Percentiles rank a stretch among this genome's conserved stretches.
These are phyloP conservation scores for Entomophthora muscae DNA, from an alignment of 371 early-diverging fungal species.

Conservation along the genomic window DNA sequence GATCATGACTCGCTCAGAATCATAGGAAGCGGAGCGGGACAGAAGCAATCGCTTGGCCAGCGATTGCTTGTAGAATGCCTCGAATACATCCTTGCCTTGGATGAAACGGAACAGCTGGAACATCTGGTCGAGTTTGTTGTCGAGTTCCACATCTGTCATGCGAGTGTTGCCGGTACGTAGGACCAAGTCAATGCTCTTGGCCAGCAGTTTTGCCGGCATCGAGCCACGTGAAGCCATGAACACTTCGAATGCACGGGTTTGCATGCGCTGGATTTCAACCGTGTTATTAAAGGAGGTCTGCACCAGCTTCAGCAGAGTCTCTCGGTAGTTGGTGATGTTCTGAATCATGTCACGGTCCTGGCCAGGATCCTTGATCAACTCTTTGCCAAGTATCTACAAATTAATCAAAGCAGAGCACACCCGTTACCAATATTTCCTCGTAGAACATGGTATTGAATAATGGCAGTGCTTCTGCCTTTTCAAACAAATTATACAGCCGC, in stretches of 20 bases:
- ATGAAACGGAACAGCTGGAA: conserved; percentile 64
- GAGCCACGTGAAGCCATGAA: conserved; percentile 70
- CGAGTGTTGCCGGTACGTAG: conserved; percentile 24
- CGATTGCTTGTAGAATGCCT: conserved; percentile 82
- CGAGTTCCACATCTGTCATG: conserved; percentile 40
- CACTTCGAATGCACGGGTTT: conserved; percentile 70
- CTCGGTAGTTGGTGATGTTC: conserved; percentile 44
- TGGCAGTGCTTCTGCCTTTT: background rate
- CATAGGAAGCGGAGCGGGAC: conserved; percentile 51
- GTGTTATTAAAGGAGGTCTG: conserved; percentile 35
- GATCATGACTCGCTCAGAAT: conserved; percentile 69
- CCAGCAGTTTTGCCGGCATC: conserved; percentile 79
- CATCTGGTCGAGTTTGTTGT: conserved; percentile 39
- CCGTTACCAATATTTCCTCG: background rate
- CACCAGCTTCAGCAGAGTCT: conserved; percentile 40
- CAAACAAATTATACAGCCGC: background rate
- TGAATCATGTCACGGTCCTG: conserved; percentile 43
- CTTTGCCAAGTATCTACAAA: conserved; percentile 35
- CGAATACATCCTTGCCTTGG: conserved; percentile 77
- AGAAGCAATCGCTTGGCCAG: conserved; percentile 74
- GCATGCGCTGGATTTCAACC: conserved; percentile 32
- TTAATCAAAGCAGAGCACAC: background rate
- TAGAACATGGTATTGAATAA: background rate
- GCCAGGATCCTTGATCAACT: conserved; percentile 26
- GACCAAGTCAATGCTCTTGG: conserved; percentile 47